phyloP scores from a whole-genome alignment of 108 stramenopile species.

The Nannochloropsis salina region DNA sequence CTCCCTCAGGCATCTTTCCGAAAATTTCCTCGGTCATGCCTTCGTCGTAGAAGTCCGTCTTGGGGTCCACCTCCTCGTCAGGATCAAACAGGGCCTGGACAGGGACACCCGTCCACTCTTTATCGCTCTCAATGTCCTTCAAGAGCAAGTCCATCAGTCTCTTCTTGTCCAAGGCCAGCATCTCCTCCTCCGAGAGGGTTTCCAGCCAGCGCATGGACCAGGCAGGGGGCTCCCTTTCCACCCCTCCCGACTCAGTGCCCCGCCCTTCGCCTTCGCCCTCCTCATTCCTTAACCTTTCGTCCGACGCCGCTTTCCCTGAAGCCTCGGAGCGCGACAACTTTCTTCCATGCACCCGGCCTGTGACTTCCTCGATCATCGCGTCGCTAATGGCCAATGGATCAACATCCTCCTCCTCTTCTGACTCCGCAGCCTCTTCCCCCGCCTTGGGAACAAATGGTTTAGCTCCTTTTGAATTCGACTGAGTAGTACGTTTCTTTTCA shows the following conservation, averaged over 20 bases:
- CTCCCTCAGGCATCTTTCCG: neutral
- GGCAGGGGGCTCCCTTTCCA: neutral
- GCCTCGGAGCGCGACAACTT: neutral
- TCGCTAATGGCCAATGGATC: slow-evolving; percentile 14
- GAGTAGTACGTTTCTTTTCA: neutral
- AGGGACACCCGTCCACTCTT: neutral
- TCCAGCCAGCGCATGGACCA: neutral
- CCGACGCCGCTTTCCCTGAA: neutral
- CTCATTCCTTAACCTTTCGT: neutral
- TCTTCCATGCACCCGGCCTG: slow-evolving; percentile 12
- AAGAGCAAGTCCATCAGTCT: neutral
- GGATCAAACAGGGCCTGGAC: neutral
- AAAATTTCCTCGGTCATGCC: neutral
- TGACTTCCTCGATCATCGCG: neutral
- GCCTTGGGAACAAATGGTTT: neutral
- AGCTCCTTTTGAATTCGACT: neutral
- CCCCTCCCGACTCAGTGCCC: neutral
- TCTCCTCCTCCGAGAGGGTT: neutral
- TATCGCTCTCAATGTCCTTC: slow-evolving; percentile 20
- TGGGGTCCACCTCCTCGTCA: neutral
- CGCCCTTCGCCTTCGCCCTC: neutral
- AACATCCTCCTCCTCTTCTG: slow-evolving; percentile 1
- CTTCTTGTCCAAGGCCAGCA: neutral
- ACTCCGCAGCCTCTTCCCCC: neutral
- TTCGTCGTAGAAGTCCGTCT: neutral